phyloP scores from a whole-genome alignment of 306 rosid genomes.

The Fragaria vesca region DNA sequence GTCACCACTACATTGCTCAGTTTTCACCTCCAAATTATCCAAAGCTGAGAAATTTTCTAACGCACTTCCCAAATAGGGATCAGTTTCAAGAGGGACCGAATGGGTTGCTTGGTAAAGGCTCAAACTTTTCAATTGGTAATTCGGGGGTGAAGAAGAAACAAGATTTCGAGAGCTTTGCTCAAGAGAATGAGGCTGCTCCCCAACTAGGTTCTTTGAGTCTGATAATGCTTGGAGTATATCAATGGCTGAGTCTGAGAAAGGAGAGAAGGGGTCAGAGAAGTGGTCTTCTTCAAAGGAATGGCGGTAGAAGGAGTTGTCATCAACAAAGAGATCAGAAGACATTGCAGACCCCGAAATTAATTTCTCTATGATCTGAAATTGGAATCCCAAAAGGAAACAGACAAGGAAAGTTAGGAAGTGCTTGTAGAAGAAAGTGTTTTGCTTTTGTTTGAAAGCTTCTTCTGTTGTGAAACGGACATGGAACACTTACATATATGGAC shows the following conservation, averaged over 20 bases:
- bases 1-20: slow-evolving; percentile 51
- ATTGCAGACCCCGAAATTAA: slow-evolving; percentile 32
- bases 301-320: slow-evolving; percentile 38
- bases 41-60: slow-evolving; percentile 35
- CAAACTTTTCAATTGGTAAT: slow-evolving; percentile 39
- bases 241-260: slow-evolving; percentile 45
- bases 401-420: background rate
- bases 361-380: background rate
- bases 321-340: slow-evolving; percentile 64
- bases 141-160: slow-evolving; percentile 56
- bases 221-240: slow-evolving; percentile 38
- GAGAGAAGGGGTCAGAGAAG: slow-evolving; percentile 42
- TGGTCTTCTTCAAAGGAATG: slow-evolving; percentile 46
- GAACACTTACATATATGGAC: slow-evolving; percentile 14
- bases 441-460: slow-evolving; percentile 9
- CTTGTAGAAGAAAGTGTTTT: background rate
- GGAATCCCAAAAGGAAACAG: background rate
- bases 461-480: slow-evolving; percentile 23
- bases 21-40: slow-evolving; percentile 48
- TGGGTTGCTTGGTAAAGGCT: slow-evolving; percentile 34
- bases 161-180: slow-evolving; percentile 40
- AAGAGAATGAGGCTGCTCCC: slow-evolving; percentile 29
- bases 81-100: slow-evolving; percentile 13
- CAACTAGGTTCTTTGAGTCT: slow-evolving; percentile 15
- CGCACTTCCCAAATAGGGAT: slow-evolving; percentile 25